Conservation (phyloP, 768 basidiomycete species). For the Boletus patriciae region DNA sequence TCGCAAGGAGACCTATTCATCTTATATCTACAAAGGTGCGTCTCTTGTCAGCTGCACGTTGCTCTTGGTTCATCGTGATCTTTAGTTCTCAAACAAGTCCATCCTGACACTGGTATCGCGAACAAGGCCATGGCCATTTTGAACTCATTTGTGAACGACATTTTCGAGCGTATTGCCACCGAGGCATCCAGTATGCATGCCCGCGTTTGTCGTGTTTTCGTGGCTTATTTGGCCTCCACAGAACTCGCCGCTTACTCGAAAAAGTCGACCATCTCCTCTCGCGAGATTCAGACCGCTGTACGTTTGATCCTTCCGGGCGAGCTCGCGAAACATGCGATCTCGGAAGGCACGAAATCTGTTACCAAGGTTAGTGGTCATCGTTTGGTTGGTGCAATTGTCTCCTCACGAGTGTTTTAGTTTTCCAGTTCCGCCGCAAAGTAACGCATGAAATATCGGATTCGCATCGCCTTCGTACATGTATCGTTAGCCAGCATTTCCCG, state of each 20-base stretch:
- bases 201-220: not conserved
- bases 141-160: slow-evolving; percentile 96
- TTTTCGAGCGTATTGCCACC: slow-evolving; percentile 89
- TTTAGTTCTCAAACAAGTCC: slow-evolving; percentile 91
- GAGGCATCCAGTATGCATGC: slow-evolving; percentile 76
- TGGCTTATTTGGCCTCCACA: slow-evolving; percentile 28
- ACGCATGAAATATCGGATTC: slow-evolving; percentile 7
- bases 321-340: slow-evolving; percentile 72
- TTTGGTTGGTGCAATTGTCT: not conserved
- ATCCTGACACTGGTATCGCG: slow-evolving; percentile 98
- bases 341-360: slow-evolving; percentile 92
- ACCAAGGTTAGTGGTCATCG: slow-evolving; percentile 59
- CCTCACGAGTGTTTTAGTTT: slow-evolving; percentile 47
- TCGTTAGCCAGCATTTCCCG: slow-evolving; percentile 27
- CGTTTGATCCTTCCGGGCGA: slow-evolving; percentile 96
- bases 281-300: slow-evolving; percentile 97
- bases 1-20: slow-evolving; percentile 90
- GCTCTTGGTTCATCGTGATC: slow-evolving; percentile 2
- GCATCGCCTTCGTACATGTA: slow-evolving; percentile 21
- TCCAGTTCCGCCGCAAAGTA: slow-evolving; percentile 74
- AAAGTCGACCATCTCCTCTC: slow-evolving; percentile 98
- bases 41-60: not conserved
- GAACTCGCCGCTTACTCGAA: slow-evolving; percentile 97
- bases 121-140: slow-evolving; percentile 99
- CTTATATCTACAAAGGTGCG: slow-evolving; percentile 89